Base-by-base conservation (phyloP, 208 protist species). In the Trypanosoma grayi region DNA sequence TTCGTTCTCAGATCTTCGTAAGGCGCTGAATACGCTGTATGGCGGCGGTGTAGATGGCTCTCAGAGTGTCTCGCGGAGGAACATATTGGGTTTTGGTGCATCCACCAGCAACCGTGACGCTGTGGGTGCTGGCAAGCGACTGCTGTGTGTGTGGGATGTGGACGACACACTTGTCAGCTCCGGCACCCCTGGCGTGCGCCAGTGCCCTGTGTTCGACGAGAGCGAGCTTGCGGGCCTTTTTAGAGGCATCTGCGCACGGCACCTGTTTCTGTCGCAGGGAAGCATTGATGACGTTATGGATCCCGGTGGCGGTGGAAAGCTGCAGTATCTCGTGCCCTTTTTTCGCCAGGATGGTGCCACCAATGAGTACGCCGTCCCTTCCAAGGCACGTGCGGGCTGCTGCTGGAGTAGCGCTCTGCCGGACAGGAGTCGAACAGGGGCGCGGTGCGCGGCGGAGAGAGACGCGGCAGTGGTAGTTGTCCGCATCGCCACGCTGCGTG, bases 251-350 rank as follows among this genome's bases (percentile, higher is more conserved):
- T 47, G 28, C n/a, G 75, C 78, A 18, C 73, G 82, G 2, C 87
- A 91, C 40, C 64, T 91, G n/a, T 57, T 94, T 22, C 77, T 94
- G 2, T 90, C 84, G 0, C 87, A 90, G 50, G 87, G 87, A 45
- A 94, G 87, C 70, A 81, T 94, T 46, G 87, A 91, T 48, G 87
- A 94, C 45, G 79, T 94, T 24, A 88, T 94, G 36, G 66, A 60
- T 31, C 48, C 25, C 33, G 80, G 53, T 47, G 73, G 37, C 50
- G 74, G 48, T 16, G 76, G 66, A 40, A 70, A 72, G 33, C 75
- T 79, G 28, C 56, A 65, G 31, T 82, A 68, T 69, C 69, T 85
- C 24, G 52, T 39, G 20, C 74, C 66, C 24, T 84, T 74, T 64
- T 79, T 83, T 53, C 45, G 18, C 3, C 44, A 31, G 1, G 39